Evolutionary conservation across 2,329 filamentous ascomycete species (phyloP), one percentile per base, ranked within the genome.

Genomic region (Nigrospora sphaerica): DNA sequence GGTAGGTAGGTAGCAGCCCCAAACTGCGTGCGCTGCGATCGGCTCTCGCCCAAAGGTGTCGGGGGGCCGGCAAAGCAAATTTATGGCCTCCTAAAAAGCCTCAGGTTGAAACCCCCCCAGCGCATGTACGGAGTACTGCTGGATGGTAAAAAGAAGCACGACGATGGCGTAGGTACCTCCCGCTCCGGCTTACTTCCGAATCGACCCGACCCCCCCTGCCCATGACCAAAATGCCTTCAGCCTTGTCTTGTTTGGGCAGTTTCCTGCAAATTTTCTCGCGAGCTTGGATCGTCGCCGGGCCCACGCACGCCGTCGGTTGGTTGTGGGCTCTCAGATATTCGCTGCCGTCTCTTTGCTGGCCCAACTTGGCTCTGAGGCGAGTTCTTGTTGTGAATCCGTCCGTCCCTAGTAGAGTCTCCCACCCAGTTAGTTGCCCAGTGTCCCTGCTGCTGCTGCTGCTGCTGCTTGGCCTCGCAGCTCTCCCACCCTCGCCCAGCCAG

Each of bases 191-290:
- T 6, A 10, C 23, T 28, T 10, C 23, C 23, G 23, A 28, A 28
- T 28, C 23, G 23, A 28, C 23, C 23, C 23, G 23, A 28, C 23
- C 23, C 23, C 19, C 23, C 23, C 23, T 28, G 23, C 7, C 23
- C 23, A 6, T 7, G 23, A 10, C 23, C 23, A 10, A 49, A 55
- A 52, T 50, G 47, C 50, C 42, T 47, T 46, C 57, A 61, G 61
- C 57, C 60, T 63, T 63, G 58, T 61, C 61, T 61, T 44, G 31
- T 58, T 63, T 51, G 52, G 60, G 61, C 56, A 62, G 53, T 52
- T 53, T 53, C 51, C 42, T 50, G 42, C 49, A 59, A 60, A 57
- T 56, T 51, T 58, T 60, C 53, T 57, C 44, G 46, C 39, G 37
- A 53, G 52, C 52, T 54, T 54, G 48, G 55, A 51, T 54, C 54